A percentile compares a stretch with the other conserved stretches of the same genome.
These are phyloP conservation scores for Diaporthe citrichinensis DNA, from an alignment of 2,329 filamentous ascomycete genomes.

Conservation along the genomic window DNA sequence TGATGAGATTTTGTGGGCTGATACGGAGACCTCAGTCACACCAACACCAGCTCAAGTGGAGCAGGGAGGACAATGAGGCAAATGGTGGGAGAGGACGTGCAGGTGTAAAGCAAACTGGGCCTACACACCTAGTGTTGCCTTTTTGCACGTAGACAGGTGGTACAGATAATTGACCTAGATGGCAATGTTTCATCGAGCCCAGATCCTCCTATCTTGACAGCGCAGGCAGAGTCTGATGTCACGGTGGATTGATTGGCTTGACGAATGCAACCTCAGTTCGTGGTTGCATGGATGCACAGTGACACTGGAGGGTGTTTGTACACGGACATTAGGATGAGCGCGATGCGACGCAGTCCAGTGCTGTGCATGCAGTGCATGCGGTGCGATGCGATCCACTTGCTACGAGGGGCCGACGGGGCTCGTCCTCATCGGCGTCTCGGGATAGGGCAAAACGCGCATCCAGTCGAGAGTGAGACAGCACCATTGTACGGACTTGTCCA, in stretches of 20 bases:
- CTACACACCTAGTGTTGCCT: neutral
- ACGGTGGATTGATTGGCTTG: conserved; percentile 9
- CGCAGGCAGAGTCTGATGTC: neutral
- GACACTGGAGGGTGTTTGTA: neutral
- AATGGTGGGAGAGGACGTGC: too few relatives aligned
- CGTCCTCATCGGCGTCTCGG: conserved; percentile 15
- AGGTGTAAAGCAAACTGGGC: neutral
- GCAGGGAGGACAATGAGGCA: neutral
- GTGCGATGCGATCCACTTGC: neutral
- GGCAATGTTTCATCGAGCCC: conserved; percentile 21
- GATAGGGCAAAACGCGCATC: neutral
- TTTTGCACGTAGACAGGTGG: neutral
- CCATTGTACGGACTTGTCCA: neutral
- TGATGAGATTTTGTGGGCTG: neutral
- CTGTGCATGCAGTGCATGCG: neutral
- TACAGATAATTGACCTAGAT: neutral
- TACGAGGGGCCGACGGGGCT: neutral
- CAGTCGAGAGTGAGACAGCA: conserved; percentile 9
- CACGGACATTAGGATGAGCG: neutral
- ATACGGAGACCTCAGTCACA: neutral
- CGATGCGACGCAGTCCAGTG: neutral
- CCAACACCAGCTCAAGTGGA: neutral
- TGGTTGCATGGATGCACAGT: conserved; percentile 9
- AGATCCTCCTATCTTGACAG: neutral
- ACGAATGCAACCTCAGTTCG: conserved; percentile 19